Evolutionary conservation across 805 yeast species (phyloP).

Genomic region (Pichia nanzhaoensis): DNA sequence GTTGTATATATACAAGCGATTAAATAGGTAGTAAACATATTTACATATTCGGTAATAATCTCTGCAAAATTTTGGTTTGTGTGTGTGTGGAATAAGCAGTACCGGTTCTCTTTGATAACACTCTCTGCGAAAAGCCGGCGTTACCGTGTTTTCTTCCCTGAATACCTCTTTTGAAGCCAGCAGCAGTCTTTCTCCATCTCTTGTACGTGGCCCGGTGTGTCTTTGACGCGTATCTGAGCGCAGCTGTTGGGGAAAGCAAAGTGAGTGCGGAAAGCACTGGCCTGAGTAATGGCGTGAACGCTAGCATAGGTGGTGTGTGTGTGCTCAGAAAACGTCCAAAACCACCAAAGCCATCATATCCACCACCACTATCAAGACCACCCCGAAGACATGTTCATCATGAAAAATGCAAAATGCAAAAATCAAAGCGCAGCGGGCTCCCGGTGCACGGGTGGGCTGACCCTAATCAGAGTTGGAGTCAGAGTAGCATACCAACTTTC

Average conservation of each 20-base stretch:
- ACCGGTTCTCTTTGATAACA: conserved; percentile 52
- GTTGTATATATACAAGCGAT: background rate
- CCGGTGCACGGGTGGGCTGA: conserved; percentile 3
- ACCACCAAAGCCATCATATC: too few relatives aligned
- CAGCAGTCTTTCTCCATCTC: conserved; percentile 75
- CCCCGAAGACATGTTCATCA: too few relatives aligned
- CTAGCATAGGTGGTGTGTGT: conserved; percentile 1
- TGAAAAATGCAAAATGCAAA: too few relatives aligned
- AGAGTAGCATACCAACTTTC: background rate
- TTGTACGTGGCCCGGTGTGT: conserved; percentile 85
- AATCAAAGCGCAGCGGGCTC: too few relatives aligned
- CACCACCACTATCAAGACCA: too few relatives aligned
- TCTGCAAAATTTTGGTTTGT: conserved; percentile 54
- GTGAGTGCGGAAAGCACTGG: conserved; percentile 13
- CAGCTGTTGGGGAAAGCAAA: conserved; percentile 15
- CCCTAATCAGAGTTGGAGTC: background rate
- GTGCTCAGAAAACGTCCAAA: too few relatives aligned
- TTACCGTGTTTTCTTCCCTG: conserved; percentile 93
- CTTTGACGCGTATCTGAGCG: conserved; percentile 40
- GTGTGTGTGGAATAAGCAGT: conserved; percentile 46
- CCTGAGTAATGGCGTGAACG: conserved; percentile 12
- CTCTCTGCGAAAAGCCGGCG: conserved; percentile 72
- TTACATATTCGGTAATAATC: conserved; percentile 42
- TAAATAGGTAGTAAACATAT: background rate
- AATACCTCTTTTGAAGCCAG: conserved; percentile 59